Base-by-base conservation (phyloP, 2,329 filamentous ascomycete genomes). In the Penicillium sp. region DNA sequence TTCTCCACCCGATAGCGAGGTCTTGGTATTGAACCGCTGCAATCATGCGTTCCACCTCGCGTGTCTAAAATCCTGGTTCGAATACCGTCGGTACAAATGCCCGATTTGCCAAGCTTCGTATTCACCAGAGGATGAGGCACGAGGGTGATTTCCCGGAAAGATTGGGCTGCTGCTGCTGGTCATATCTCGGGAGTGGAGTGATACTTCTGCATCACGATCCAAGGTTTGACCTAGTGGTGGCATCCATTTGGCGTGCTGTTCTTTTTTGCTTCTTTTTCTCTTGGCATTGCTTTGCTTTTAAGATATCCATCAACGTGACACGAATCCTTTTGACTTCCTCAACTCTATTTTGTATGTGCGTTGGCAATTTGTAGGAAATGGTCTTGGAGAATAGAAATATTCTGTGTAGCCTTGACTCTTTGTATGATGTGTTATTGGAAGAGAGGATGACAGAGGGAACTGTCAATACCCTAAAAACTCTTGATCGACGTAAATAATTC, bases 51-150 rank as follows among this genome's bases (percentile, higher is more conserved):
- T 70, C 32, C 68, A 70, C 38, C 42, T 60, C 2, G 39, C 53
- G 2, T 70, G 68, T 61, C 57, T 70, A 16, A 61, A 59, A 11
- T 65, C 66, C 35, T 70, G 66, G 67, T 66, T 68, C 51, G 56
- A 66, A 47, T 66, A 69, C 48, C 58, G 60, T 26, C 62, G 57
- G 39, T 69, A 67, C 48, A 62, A 55, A 14, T 70, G 68, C 51
- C 68, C 68, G 30, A 61, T 67, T 10, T 70, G 68, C 54, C 66
- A 69, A 56, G 58, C 62, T 19, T 61, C 58, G 18, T 70, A 66
- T 47, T 59, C 55, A 11, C 66, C 60, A 9, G 48, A 34, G 7
- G 47, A 55, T n/a, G 43, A 51, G 23, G 43, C 30, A 50, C n/a
- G 43, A 38, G 39, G 43, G 45, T 56, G n/a, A 53, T 53, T 50